Base-by-base conservation (phyloP, 306 rosid species). In the Senna tora region DNA sequence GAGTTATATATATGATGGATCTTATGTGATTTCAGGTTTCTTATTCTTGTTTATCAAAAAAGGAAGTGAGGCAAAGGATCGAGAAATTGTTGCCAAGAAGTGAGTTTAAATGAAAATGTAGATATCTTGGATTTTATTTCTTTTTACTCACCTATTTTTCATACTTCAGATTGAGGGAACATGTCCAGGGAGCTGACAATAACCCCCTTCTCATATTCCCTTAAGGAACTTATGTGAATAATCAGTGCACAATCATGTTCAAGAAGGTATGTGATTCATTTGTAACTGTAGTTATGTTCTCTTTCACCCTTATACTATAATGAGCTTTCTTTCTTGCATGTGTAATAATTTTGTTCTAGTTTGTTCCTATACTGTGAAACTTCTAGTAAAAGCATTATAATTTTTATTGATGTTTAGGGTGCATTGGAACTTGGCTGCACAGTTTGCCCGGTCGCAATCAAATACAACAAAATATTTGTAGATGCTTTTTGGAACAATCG, bases 401-500 rank as follows among this genome's bases (percentile, higher is more conserved):
- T 33, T 63, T 72, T 63, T 42, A 34, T 43, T 67, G 73, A 68
- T 65, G 55, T 72, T 63, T 77, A 91, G 95, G 97, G 97, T 83
- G 95, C 97, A 34, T 91, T 91, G 82, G 97, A 91, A 77, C 97
- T 91, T 69, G 97, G 89, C 73, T 88, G 95, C 76, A 81, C 92
- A 17, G 95, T 91, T 82, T 91, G 97, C 78, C 97, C 95, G 11
- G 56, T 91, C 6, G 95, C 97, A 56, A 88, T 91, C 76, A 91
- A 91, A 85, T 91, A 88, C 86, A 91, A 91, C 50, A 91, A 91
- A 78, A 88, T 91, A 75, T 91, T 91, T 4, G 97, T 91, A 11
- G 97, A 91, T 81, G 97, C 97, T 16, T 91, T 91, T 64, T 91
- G 97, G 97, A 91, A 91, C 78, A 91, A 95, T 83, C 75, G 85